Evolutionary conservation across 179 eudicot genomes (phyloP).

Genomic region (Amaranthus tricolor): DNA sequence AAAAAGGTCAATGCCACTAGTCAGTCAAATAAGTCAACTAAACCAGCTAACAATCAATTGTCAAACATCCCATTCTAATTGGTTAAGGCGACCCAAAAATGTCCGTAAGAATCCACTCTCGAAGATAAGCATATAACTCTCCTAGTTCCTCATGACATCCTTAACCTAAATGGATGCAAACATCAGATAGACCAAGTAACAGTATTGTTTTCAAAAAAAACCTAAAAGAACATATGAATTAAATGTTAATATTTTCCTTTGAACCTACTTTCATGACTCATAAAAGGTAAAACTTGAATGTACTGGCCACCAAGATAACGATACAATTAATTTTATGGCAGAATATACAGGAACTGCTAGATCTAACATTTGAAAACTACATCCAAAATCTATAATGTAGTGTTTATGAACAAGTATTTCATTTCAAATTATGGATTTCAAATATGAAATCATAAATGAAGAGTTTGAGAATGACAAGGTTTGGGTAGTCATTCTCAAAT

Average conservation of each 20-base stretch:
- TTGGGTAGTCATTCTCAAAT: no score
- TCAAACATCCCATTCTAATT: no score
- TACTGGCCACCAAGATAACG: neutral
- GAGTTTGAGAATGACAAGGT: no score
- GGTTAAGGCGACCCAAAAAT: neutral
- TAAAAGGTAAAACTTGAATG: constrained; percentile 4
- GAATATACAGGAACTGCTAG: constrained; percentile 5
- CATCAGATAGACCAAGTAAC: no score
- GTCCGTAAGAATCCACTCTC: neutral
- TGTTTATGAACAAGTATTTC: no score
- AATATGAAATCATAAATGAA: no score
- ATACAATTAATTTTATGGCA: neutral
- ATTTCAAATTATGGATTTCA: no score
- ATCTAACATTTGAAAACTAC: neutral
- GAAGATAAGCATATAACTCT: neutral
- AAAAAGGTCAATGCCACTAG: no score
- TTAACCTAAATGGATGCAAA: neutral
- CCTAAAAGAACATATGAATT: neutral
- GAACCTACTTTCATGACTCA: neutral
- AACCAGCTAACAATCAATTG: no score
- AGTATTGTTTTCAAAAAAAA: neutral
- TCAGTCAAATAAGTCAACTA: no score
- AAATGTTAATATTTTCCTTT: neutral
- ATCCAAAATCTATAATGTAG: no score
- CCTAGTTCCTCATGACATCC: neutral